Percentiles rank a stretch among this genome's conserved stretches.
Evolutionary conservation across 257 asterid species (phyloP).

Genomic region (Forsythia viridissima): DNA sequence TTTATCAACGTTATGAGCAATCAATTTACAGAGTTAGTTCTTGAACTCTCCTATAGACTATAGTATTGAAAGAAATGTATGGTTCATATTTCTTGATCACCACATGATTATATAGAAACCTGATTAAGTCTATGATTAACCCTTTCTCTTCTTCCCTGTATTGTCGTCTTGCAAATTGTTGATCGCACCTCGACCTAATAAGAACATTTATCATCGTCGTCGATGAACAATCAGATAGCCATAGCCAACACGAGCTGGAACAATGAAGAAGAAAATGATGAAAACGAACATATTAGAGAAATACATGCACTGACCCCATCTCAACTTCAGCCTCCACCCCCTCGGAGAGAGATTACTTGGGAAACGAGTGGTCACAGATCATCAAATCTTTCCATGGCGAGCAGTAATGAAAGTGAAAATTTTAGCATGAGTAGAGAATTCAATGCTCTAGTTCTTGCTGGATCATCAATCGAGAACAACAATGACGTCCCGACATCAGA

Average conservation of each 20-base stretch:
- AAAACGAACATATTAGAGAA: conserved; percentile 21
- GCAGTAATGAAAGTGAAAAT: conserved; percentile 13
- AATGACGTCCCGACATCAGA: conserved; percentile 21
- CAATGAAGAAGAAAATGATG: not conserved
- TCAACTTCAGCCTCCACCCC: conserved; percentile 24
- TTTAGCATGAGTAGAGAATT: conserved; percentile 25
- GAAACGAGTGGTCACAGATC: conserved; percentile 36
- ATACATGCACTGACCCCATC: conserved; percentile 27
- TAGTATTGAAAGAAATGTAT: not conserved
- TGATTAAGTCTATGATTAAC: not conserved
- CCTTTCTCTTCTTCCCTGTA: not conserved
- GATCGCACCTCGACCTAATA: not conserved
- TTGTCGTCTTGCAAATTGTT: not conserved
- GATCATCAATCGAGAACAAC: conserved; percentile 28
- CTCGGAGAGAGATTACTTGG: conserved; percentile 37
- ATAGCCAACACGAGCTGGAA: not conserved
- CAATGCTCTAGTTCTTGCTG: conserved; percentile 30
- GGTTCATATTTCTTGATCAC: not conserved
- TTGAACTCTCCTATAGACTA: not conserved
- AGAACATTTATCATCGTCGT: not conserved
- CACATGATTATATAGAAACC: not conserved
- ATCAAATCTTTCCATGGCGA: conserved; percentile 10
- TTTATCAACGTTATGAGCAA: not conserved
- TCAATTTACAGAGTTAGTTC: not conserved
- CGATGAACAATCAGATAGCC: conserved; percentile 61